phyloP scores from a whole-genome alignment of 2,329 filamentous ascomycete species.

The Fusarium cyanostomum region DNA sequence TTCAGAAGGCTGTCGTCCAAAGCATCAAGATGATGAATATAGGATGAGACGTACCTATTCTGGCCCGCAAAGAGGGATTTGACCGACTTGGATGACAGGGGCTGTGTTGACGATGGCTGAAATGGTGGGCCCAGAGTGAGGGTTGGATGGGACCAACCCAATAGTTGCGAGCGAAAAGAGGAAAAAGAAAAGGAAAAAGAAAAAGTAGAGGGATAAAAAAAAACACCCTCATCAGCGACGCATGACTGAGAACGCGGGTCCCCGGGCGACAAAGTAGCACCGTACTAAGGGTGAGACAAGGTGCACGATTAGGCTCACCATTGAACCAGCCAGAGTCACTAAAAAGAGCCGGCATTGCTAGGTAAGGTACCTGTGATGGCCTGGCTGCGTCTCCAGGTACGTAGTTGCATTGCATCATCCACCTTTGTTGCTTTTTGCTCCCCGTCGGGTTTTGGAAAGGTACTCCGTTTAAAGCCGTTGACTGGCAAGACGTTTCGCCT shows the following conservation, averaged over 20 bases:
- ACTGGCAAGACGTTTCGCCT: conserved; percentile 11
- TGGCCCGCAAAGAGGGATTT: conserved; percentile 19
- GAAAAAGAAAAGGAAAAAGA: conserved; percentile 29
- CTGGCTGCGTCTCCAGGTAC: conserved; percentile 31
- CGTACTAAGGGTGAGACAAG: conserved; percentile 40
- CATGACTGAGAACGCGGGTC: conserved; percentile 34
- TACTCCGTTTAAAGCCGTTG: conserved; percentile 10
- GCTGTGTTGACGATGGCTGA: conserved; percentile 35
- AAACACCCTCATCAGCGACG: conserved; percentile 24
- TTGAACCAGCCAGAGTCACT: conserved; percentile 29
- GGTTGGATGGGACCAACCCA: conserved; percentile 24
- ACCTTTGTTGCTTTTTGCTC: conserved; percentile 31
- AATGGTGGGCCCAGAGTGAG: conserved; percentile 36
- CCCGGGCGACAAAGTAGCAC: conserved; percentile 26
- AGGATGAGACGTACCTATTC: conserved; percentile 2
- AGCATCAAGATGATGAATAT: conserved; percentile 4
- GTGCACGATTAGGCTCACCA: conserved; percentile 29
- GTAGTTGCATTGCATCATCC: conserved; percentile 40
- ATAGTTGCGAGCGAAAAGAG: conserved; percentile 25
- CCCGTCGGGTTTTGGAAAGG: conserved; percentile 18
- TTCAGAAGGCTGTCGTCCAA: neutral
- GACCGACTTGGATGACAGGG: conserved; percentile 25
- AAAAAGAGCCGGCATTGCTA: conserved; percentile 30
- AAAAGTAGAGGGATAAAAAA: conserved; percentile 32
- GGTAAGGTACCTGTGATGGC: neutral